Base-by-base conservation (phyloP, 73 alveolate genomes). In the Stentor roeselii region DNA sequence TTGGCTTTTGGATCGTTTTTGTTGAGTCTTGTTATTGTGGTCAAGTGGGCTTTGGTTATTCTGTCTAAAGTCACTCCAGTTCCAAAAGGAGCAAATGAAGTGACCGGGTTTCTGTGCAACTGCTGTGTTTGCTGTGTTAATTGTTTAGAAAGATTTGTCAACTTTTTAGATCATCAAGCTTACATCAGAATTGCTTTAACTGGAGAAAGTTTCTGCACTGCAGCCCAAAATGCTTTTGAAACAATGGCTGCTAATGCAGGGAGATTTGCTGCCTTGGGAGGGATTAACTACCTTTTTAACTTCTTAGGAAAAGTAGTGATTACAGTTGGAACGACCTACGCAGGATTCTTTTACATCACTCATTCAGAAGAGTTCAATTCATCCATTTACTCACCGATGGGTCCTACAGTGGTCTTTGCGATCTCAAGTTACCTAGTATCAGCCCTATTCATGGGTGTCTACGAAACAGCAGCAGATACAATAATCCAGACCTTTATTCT, bases 1-100 rank as follows among this genome's bases (percentile, higher is more conserved):
- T 82, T 97, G 3, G 99, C 99, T 11, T 92, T 97, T 83, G 99
- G 99, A 14, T 88, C 99, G 36, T 90, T 96, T 83, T 89, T 97
- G 42, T 80, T 97, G 3, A 98, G 99, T 0, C 90, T 97, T 30
- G 93, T 96, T 75, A 87, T 92, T 87, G 83, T 96, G 90, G 87
- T 97, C 76, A 96, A 93, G 91, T 78, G 75, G 40, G 11, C 76
- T 11, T 32, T 75, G 0, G 31, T 32, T 1, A 6, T 39, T 58
- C 92, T 87, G 76, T 78, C 86, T 59, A 93, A 94, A 87, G 67
- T 84, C 61, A 39, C 90, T 31, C 36, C 86, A 35, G 97, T 91
- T 30, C 89, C 89, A 75, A 90, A 90, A 76, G 78, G 75, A 31
- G 84, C 83, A 59, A 93, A 94, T 75, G 91, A 93, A 75, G 82